Conservation (phyloP, 306 rosid genomes). For the Ormosia semicastrata region DNA sequence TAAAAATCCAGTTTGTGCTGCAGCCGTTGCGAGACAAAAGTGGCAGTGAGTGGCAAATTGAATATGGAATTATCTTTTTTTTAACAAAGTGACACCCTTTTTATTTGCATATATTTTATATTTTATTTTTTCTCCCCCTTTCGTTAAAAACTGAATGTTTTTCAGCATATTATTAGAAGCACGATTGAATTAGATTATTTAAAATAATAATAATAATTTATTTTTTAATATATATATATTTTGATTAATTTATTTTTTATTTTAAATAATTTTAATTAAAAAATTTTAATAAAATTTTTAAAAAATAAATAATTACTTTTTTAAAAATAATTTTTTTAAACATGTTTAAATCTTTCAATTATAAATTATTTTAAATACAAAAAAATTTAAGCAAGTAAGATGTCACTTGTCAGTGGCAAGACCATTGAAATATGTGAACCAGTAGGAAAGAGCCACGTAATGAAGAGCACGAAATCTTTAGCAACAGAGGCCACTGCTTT, state of each 20-base stretch:
- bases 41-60: neutral
- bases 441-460: slow-evolving; percentile 31
- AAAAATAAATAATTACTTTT: neutral
- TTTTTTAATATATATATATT: no score
- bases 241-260: no score
- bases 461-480: neutral
- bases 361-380: no score
- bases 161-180: neutral
- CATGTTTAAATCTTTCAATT: no score
- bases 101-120: neutral
- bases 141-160: neutral
- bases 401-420: slow-evolving; percentile 17
- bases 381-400: neutral
- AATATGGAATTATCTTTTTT: neutral
- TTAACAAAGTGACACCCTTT: neutral
- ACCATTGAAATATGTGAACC: neutral
- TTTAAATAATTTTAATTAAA: no score
- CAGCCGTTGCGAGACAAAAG: neutral
- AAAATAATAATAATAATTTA: no score
- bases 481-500: slow-evolving; percentile 20
- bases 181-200: no score
- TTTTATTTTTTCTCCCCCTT: neutral
- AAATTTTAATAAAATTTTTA: no score
- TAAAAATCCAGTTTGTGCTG: neutral
- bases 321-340: no score